A percentile compares a stretch with the other conserved stretches of the same genome.
Conservation (phyloP, 1,284 basidiomycete genomes). For the Moesziomyces antarcticus region DNA sequence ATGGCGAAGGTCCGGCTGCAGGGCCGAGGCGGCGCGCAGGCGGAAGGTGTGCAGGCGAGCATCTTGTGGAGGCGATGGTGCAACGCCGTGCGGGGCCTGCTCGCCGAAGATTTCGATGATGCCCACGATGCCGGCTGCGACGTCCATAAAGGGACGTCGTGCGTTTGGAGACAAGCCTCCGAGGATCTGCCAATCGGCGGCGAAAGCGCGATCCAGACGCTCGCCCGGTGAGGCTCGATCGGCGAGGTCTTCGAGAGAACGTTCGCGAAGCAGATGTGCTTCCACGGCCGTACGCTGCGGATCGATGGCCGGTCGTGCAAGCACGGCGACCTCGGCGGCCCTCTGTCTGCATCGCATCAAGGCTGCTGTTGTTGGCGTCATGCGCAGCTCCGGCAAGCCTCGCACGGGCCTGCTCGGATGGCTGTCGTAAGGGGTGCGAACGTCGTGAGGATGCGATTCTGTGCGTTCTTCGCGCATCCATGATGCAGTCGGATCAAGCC, state of each 20-base stretch:
- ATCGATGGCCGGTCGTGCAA: slow-evolving; percentile 30
- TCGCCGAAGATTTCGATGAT: slow-evolving; percentile 19
- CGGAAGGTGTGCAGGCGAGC: slow-evolving; percentile 32
- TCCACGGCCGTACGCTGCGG: slow-evolving; percentile 25
- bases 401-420: slow-evolving; percentile 9
- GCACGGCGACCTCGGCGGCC: slow-evolving; percentile 25
- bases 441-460: slow-evolving; percentile 18
- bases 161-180: slow-evolving; percentile 25
- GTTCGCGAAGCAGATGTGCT: slow-evolving; percentile 10
- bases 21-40: slow-evolving; percentile 6
- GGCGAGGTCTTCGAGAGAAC: slow-evolving; percentile 25
- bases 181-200: slow-evolving; percentile 38
- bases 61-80: not conserved
- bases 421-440: slow-evolving; percentile 8
- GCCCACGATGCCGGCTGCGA: slow-evolving; percentile 33
- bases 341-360: slow-evolving; percentile 24
- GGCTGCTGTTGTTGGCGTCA: slow-evolving; percentile 3
- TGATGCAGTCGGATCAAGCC: slow-evolving; percentile 2
- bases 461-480: slow-evolving; percentile 17
- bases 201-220: slow-evolving; percentile 33
- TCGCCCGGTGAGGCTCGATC: slow-evolving; percentile 19
- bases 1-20: slow-evolving; percentile 27
- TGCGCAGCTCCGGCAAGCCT: slow-evolving; percentile 21
- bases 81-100: not conserved
- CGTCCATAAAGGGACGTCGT: slow-evolving; percentile 41